Percentiles rank a stretch among this genome's conserved stretches.
phyloP scores from a whole-genome alignment of 2,329 filamentous ascomycete genomes.

The Xylaria sp. region DNA sequence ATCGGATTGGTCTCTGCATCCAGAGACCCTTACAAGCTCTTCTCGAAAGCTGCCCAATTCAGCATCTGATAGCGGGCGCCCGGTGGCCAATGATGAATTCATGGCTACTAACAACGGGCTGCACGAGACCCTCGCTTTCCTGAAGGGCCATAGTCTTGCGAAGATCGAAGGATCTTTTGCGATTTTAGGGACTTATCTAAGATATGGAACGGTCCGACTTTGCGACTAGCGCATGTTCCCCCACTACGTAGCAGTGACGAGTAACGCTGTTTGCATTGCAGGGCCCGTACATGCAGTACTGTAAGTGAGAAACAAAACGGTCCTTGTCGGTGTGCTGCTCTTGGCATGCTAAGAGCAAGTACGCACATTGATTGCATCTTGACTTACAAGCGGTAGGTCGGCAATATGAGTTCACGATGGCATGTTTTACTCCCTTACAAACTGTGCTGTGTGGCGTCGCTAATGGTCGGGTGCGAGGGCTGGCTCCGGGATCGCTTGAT shows the following conservation, averaged over 20 bases:
- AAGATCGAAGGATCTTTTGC: constrained; percentile 36
- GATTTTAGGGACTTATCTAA: constrained; percentile 26
- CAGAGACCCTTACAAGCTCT: constrained; percentile 33
- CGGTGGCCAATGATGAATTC: constrained; percentile 36
- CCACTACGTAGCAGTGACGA: background rate
- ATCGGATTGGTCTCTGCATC: constrained; percentile 41
- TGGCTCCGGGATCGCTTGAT: constrained; percentile 43
- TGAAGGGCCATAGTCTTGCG: constrained; percentile 34
- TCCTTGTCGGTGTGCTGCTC: background rate
- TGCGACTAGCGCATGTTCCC: constrained; percentile 9
- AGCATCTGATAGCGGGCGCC: constrained; percentile 21
- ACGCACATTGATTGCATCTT: background rate
- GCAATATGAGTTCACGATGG: background rate
- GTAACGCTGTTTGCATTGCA: too few species aligned
- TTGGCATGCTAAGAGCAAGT: background rate
- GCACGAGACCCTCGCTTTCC: constrained; percentile 40
- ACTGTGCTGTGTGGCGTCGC: constrained; percentile 4
- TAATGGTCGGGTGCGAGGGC: constrained; percentile 23
- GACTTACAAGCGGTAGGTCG: background rate
- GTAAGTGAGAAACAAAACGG: background rate
- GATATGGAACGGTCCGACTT: constrained; percentile 44
- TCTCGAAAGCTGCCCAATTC: constrained; percentile 39
- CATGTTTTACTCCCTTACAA: background rate
- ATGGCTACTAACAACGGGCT: constrained; percentile 17
- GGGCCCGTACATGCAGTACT: background rate